Percentiles rank a stretch among this genome's conserved stretches.
These are phyloP conservation scores for Mimosa bimucronata DNA, from an alignment of 306 rosid genomes.

Conservation along the genomic window DNA sequence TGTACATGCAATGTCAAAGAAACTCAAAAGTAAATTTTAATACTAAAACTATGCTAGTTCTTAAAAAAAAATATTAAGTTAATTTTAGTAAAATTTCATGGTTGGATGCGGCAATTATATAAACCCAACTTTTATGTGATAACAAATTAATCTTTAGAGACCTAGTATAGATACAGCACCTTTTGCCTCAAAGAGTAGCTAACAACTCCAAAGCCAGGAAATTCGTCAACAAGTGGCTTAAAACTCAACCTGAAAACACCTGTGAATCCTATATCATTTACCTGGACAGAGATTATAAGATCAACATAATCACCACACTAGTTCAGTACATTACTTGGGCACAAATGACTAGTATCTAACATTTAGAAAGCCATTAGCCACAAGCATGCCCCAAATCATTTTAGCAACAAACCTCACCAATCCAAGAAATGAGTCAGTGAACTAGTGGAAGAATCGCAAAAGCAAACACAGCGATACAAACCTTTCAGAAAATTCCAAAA, in stretches of 20 bases:
- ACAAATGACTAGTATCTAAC: slow-evolving; percentile 8
- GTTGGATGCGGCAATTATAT: slow-evolving; percentile 17
- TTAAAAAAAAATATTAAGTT: not conserved
- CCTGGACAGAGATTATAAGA: slow-evolving; percentile 55
- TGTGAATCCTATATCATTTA: slow-evolving; percentile 90
- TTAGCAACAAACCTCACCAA: slow-evolving; percentile 1
- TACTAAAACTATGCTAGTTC: not conserved
- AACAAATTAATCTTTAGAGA: not conserved
- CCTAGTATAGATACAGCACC: slow-evolving; percentile 48
- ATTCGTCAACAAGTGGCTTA: slow-evolving; percentile 87
- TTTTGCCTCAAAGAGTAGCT: slow-evolving; percentile 89
- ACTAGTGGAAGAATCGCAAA: not conserved
- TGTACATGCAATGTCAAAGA: not conserved
- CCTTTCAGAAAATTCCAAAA: not conserved
- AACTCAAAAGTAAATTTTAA: not conserved
- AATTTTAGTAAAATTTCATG: not conserved
- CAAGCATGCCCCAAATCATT: slow-evolving; percentile 17
- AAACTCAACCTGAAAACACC: slow-evolving; percentile 95
- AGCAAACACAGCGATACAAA: not conserved
- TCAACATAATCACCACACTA: slow-evolving; percentile 23
- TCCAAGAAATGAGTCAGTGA: not conserved
- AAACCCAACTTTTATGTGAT: slow-evolving; percentile 1
- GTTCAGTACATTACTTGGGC: slow-evolving; percentile 12
- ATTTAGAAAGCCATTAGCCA: slow-evolving; percentile 28
- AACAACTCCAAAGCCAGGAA: slow-evolving; percentile 97